These are phyloP conservation scores for Colletotrichum sublineola DNA, from an alignment of 2,329 filamentous ascomycete species.

Conservation along the genomic window DNA sequence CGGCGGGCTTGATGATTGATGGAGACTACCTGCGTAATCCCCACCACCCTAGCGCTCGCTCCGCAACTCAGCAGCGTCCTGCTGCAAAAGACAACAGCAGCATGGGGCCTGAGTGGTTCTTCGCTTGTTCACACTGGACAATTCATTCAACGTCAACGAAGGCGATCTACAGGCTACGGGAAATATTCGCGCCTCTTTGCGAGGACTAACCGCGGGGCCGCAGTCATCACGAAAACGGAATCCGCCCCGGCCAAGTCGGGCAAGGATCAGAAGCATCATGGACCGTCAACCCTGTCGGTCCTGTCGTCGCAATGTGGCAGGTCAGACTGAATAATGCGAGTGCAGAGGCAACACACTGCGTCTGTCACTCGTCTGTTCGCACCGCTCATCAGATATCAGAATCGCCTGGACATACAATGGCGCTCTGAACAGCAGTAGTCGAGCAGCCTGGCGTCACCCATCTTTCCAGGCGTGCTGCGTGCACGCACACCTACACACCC, in stretches of 20 bases:
- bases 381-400: conserved; percentile 42
- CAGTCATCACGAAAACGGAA: conserved; percentile 41
- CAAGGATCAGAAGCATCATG: conserved; percentile 40
- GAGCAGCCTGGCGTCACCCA: conserved; percentile 34
- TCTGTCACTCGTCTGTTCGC: conserved; percentile 30
- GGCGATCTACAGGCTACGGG: conserved; percentile 39
- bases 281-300: conserved; percentile 42
- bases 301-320: conserved; percentile 41
- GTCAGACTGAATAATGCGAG: conserved; percentile 41
- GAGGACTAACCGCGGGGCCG: conserved; percentile 35
- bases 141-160: conserved; percentile 34
- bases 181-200: conserved; percentile 40
- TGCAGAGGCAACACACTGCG: conserved; percentile 35
- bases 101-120: conserved; percentile 34
- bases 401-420: conserved; percentile 26
- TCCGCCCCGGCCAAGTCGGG: conserved; percentile 38
- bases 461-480: conserved; percentile 1
- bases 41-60: conserved; percentile 36
- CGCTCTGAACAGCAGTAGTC: conserved; percentile 17
- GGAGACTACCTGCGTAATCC: conserved; percentile 33
- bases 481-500: conserved; percentile 18
- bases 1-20: conserved; percentile 38
- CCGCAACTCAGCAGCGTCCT: conserved; percentile 17
- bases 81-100: conserved; percentile 22
- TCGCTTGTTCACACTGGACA: conserved; percentile 33